Evolutionary conservation across 2,329 filamentous ascomycete genomes (phyloP).

Genomic region (Aureobasidium sp.): DNA sequence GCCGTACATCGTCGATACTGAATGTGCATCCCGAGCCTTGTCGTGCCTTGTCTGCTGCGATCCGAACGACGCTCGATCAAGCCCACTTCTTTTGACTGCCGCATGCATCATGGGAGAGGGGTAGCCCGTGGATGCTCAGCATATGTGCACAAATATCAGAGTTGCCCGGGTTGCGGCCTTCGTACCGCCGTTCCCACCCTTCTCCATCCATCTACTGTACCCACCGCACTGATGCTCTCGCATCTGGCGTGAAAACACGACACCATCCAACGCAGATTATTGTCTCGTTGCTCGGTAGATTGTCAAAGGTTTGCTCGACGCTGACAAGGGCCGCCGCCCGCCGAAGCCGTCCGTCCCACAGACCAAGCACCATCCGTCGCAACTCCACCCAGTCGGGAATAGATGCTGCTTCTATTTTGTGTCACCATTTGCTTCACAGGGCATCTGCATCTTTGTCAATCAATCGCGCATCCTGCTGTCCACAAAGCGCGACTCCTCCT

Average conservation of each 20-base stretch:
- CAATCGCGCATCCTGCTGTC: neutral
- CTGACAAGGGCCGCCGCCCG: slow-evolving; percentile 13
- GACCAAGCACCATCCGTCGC: slow-evolving; percentile 3
- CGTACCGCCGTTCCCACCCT: slow-evolving; percentile 7
- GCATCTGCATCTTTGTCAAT: neutral
- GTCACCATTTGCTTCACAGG: slow-evolving; percentile 12
- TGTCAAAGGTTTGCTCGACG: slow-evolving; percentile 10
- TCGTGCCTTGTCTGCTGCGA: slow-evolving; percentile 10
- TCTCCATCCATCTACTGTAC: neutral
- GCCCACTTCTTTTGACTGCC: neutral
- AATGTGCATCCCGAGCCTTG: neutral
- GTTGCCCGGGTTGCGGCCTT: slow-evolving; percentile 8
- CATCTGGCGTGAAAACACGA: neutral
- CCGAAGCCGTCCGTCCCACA: slow-evolving; percentile 16
- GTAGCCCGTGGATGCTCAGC: neutral
- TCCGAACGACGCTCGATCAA: neutral
- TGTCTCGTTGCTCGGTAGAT: slow-evolving; percentile 15
- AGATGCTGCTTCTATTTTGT: slow-evolving; percentile 8
- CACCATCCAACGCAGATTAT: slow-evolving; percentile 13
- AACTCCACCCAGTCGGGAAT: slow-evolving; percentile 7
- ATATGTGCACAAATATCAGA: slow-evolving; percentile 1
- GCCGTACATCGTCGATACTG: slow-evolving; percentile 4
- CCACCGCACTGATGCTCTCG: neutral
- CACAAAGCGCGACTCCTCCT: neutral
- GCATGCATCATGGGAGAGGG: neutral